Evolutionary conservation across 176 grass and related monocot genomes (phyloP), one percentile per base, ranked within the genome.

Genomic region (Aegilops speltoides): DNA sequence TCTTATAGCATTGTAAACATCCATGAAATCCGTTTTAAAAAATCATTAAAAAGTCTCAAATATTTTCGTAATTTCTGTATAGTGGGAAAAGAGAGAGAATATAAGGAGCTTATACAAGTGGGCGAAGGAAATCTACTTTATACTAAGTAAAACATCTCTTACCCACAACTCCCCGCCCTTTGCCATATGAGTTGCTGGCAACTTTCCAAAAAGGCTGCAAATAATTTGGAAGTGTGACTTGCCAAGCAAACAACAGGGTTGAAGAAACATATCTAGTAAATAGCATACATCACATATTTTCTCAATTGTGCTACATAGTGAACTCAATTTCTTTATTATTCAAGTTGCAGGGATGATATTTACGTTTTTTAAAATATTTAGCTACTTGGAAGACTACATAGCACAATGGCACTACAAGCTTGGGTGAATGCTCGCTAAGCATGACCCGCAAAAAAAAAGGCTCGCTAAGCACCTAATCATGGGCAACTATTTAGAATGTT

Each of bases 151-250:
- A 84, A 84, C 31, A 43, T 81, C 76, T 78, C 88, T 89, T 96
- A 98, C 96, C 96, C 69, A 98, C 86, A 45, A 98, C 96, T 34
- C 96, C 96, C 84, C 88, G 91, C 41, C 96, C 96, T 92, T 98
- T 98, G 57, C 96, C 93, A 72, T 98, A 98, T 23, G 96, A 96
- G 86, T 98, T 98, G 64, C 60, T 98, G 45, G 93, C 88, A 69
- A 98, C 91, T 92, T 94, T 95, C 96, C 89, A 95, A 79, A 95
- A 98, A 67, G 96, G 96, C 96, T 98, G 91, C 80, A 86, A 24
- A 82, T 66, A 87, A 75, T 40, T 63, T 8, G 5, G 29, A 89
- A 13, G 9, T 84, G 68, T 86, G 61, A 46, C 19, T 78, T 60
- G 23, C 46, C 62, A 66, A 75, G 48, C 70, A 82, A 29, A 22